Evolutionary conservation across 257 asterid species (phyloP).

Genomic region (Nicotiana knightiana): DNA sequence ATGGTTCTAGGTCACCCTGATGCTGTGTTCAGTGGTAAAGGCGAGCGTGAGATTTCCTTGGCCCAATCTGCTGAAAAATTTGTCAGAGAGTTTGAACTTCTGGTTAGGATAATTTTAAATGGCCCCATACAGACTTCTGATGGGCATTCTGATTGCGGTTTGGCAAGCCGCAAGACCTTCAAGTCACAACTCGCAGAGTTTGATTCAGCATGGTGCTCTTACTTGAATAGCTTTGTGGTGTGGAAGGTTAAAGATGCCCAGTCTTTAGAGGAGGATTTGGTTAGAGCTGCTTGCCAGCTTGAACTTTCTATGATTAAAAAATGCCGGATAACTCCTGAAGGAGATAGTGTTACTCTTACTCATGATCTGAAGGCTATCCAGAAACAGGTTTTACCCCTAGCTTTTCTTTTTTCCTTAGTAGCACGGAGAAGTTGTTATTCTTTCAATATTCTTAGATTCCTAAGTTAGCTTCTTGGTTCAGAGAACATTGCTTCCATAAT

Average conservation of each 20-base stretch:
- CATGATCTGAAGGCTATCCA: constrained; percentile 82
- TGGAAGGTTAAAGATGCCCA: constrained; percentile 97
- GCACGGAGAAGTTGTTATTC: background rate
- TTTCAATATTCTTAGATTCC: background rate
- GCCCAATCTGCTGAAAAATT: constrained; percentile 70
- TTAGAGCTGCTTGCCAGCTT: constrained; percentile 92
- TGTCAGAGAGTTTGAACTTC: constrained; percentile 70
- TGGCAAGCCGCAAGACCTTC: constrained; percentile 36
- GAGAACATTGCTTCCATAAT: background rate
- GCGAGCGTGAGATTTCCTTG: constrained; percentile 77
- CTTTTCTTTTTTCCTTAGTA: constrained; percentile 1
- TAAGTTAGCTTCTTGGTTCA: background rate
- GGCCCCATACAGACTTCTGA: constrained; percentile 47
- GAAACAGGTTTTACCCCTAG: constrained; percentile 55
- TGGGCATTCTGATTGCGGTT: constrained; percentile 29
- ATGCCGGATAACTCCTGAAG: constrained; percentile 81
- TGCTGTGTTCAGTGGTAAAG: constrained; percentile 84
- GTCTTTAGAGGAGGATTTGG: constrained; percentile 79
- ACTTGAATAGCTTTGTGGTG: constrained; percentile 82
- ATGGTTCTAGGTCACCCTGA: constrained; percentile 89
- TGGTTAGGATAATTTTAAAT: constrained; percentile 52
- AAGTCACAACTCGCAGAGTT: constrained; percentile 70
- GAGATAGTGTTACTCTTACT: constrained; percentile 51
- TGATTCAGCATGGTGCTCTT: constrained; percentile 95
- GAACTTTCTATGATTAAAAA: constrained; percentile 84